Conservation (phyloP, 257 asterid species). For the Handroanthus guayacan region DNA sequence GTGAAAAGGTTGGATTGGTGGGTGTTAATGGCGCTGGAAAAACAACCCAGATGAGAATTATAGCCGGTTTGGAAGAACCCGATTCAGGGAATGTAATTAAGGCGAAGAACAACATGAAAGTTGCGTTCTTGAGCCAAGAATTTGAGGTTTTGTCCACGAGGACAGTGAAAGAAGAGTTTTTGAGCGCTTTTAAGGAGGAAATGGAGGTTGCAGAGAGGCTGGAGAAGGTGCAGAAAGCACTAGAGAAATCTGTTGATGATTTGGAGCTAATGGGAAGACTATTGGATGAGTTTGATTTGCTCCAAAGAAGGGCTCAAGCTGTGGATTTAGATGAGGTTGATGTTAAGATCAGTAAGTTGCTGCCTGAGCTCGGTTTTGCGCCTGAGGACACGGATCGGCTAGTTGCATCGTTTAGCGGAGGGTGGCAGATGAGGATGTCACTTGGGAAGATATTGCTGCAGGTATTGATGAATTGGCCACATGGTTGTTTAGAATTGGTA, state of each 20-base stretch:
- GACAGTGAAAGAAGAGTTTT: constrained; percentile 89
- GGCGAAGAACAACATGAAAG: constrained; percentile 82
- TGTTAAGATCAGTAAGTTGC: constrained; percentile 80
- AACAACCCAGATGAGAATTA: constrained; percentile 92
- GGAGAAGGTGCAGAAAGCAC: constrained; percentile 94
- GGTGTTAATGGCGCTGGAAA: constrained; percentile 99
- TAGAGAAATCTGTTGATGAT: constrained; percentile 92
- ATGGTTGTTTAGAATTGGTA: constrained; percentile 22
- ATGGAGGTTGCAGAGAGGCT: constrained; percentile 88
- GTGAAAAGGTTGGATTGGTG: constrained; percentile 92
- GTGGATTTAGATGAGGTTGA: constrained; percentile 93
- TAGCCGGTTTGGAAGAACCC: constrained; percentile 87
- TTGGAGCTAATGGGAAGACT: constrained; percentile 96
- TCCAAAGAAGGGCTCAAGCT: constrained; percentile 97
- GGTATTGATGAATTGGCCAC: constrained; percentile 51
- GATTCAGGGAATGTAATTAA: constrained; percentile 91
- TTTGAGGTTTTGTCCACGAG: constrained; percentile 80
- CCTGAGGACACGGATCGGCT: constrained; percentile 92
- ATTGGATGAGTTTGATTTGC: constrained; percentile 95
- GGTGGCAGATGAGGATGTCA: constrained; percentile 99
- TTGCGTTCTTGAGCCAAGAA: constrained; percentile 89
- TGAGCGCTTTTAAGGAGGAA: constrained; percentile 96
- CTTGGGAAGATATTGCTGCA: constrained; percentile 95
- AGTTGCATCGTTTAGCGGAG: constrained; percentile 97
- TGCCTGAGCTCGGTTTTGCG: constrained; percentile 94